Percentiles rank a stretch among this genome's conserved stretches.
Evolutionary conservation across 2,329 filamentous ascomycete species (phyloP).

Genomic region (Didymella pinodella): DNA sequence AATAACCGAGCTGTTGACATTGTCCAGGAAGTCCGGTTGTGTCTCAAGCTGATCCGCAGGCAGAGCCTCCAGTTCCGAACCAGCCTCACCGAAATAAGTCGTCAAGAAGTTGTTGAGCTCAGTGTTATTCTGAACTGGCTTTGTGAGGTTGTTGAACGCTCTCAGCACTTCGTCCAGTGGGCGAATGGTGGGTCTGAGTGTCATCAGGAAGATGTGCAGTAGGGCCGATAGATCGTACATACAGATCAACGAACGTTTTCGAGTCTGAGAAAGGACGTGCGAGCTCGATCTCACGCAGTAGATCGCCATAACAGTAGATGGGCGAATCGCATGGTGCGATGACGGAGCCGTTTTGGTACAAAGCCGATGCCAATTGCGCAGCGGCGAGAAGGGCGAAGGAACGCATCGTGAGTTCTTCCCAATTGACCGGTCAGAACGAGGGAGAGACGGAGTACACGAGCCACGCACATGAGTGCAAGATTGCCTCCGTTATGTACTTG

Average conservation of each 20-base stretch:
- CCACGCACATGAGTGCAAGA: neutral
- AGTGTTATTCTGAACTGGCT: constrained; percentile 70
- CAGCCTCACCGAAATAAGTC: constrained; percentile 70
- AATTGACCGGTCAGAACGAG: constrained; percentile 11
- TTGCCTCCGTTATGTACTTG: constrained; percentile 13
- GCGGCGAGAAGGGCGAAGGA: constrained; percentile 27
- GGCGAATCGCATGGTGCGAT: constrained; percentile 72
- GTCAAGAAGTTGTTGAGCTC: constrained; percentile 68
- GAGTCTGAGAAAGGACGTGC: constrained; percentile 71
- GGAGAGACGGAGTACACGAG: neutral
- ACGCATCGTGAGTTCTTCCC: constrained; percentile 23
- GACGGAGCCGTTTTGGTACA: constrained; percentile 68
- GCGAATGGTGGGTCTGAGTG: constrained; percentile 65
- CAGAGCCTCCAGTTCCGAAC: constrained; percentile 67
- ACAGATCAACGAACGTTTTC: constrained; percentile 72
- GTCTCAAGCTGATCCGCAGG: constrained; percentile 61
- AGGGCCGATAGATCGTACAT: neutral
- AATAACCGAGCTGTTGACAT: constrained; percentile 65
- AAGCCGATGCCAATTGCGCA: constrained; percentile 48
- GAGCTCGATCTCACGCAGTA: constrained; percentile 69
- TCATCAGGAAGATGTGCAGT: constrained; percentile 6
- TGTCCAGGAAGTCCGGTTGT: constrained; percentile 64
- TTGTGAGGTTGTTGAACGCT: constrained; percentile 66
- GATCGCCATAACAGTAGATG: constrained; percentile 71
- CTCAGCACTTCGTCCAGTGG: constrained; percentile 67